Evolutionary conservation across 352 stramenopile genomes (phyloP).

Genomic region (Phytophthora citricola): DNA sequence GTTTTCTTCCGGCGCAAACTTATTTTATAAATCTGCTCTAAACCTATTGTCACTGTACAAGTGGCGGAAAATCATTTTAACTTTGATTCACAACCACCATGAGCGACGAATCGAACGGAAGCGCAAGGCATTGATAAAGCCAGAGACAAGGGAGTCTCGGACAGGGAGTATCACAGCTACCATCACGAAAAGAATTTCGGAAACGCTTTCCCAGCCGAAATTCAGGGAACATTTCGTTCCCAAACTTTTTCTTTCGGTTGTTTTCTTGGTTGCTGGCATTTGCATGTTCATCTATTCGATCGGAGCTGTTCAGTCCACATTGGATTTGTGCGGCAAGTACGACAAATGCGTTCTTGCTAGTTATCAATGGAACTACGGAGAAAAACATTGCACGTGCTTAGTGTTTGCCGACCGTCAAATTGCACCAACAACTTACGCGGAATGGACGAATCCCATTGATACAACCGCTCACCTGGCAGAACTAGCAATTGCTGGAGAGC

Average conservation of each 20-base stretch:
- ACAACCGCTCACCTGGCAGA: conserved; percentile 35
- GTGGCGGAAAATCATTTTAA: conserved; percentile 48
- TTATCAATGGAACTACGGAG: conserved; percentile 54
- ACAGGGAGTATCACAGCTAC: conserved; percentile 6
- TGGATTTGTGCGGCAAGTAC: conserved; percentile 38
- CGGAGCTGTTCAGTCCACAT: conserved; percentile 36
- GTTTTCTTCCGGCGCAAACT: conserved; percentile 13
- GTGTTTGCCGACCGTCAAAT: conserved; percentile 49
- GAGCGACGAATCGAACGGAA: conserved; percentile 23
- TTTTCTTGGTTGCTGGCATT: conserved; percentile 37
- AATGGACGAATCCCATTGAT: conserved; percentile 51
- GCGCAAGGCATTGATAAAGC: conserved; percentile 10
- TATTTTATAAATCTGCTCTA: conserved; percentile 50
- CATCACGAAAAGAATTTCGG: conserved; percentile 11
- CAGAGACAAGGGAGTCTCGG: not conserved
- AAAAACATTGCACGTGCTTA: conserved; percentile 41
- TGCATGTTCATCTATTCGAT: conserved; percentile 40
- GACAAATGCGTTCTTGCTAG: conserved; percentile 44
- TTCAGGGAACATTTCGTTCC: conserved; percentile 14
- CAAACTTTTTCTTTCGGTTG: conserved; percentile 41
- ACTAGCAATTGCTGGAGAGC: conserved; percentile 41
- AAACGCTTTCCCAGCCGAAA: conserved; percentile 7
- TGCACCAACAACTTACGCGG: conserved; percentile 34
- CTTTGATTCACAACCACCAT: conserved; percentile 41
- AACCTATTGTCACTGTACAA: conserved; percentile 57